Conservation (phyloP, 2,329 filamentous ascomycete genomes). For the Verticillium klebahnii region DNA sequence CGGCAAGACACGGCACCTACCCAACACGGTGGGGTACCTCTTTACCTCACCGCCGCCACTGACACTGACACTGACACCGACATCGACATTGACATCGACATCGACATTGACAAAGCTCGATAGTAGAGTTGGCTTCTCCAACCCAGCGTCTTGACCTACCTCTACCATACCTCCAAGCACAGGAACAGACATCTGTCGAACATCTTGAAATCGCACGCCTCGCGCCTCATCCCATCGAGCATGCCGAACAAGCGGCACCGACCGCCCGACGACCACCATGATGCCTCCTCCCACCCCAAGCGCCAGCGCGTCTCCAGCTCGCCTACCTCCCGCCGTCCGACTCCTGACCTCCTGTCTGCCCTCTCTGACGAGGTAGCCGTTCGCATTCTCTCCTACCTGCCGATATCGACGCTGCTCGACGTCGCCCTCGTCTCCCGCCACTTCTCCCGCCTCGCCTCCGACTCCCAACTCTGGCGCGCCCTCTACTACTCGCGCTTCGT, state of each 20-base stretch:
- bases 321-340: not conserved
- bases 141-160: too few species aligned
- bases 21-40: too few species aligned
- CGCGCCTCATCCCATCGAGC: not conserved
- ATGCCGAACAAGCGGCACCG: constrained; percentile 2
- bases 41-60: too few species aligned
- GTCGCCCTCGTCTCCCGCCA: constrained; percentile 66
- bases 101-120: too few species aligned
- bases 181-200: too few species aligned
- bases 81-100: too few species aligned
- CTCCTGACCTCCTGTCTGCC: constrained; percentile 44
- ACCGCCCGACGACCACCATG: not conserved
- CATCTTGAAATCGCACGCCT: too few species aligned
- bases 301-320: not conserved
- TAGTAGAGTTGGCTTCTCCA: too few species aligned
- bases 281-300: not conserved
- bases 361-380: constrained; percentile 87
- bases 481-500: constrained; percentile 88
- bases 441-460: constrained; percentile 66
- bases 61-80: too few species aligned
- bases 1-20: too few species aligned
- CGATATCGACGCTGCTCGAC: constrained; percentile 61
- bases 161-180: too few species aligned
- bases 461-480: constrained; percentile 86
- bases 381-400: constrained; percentile 75